These are phyloP conservation scores for Acanthamoeba healyi DNA, from an alignment of 208 protist genomes.

Conservation along the genomic window DNA sequence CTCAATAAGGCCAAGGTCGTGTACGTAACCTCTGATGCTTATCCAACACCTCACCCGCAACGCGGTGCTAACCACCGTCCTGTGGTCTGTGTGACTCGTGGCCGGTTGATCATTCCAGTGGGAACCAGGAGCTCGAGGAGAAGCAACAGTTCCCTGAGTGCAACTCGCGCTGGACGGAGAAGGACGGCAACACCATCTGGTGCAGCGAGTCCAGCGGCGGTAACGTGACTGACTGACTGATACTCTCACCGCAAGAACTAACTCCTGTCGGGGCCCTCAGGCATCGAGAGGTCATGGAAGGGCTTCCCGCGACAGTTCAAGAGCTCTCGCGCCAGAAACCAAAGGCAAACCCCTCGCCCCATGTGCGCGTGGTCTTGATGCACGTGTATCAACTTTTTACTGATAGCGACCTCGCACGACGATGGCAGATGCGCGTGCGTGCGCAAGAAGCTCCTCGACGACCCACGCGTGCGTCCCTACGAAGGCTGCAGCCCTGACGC, in stretches of 20 bases:
- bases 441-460: constrained; percentile 47
- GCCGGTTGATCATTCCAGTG: background rate
- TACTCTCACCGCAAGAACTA: background rate
- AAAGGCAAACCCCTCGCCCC: background rate
- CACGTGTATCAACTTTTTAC: background rate
- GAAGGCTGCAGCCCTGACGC: background rate
- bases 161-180: constrained; percentile 40
- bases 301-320: constrained; percentile 58
- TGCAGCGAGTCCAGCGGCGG: constrained; percentile 31
- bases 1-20: constrained; percentile 6
- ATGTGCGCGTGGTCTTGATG: no score
- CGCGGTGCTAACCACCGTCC: no score
- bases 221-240: background rate
- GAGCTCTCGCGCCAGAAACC: background rate
- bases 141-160: constrained; percentile 61
- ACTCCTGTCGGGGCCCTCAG: background rate
- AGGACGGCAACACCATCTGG: constrained; percentile 9
- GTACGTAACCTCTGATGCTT: constrained; percentile 34
- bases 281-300: constrained; percentile 59
- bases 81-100: no score
- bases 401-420: background rate
- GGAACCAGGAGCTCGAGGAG: constrained; percentile 13
- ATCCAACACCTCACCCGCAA: background rate
- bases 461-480: constrained; percentile 49
- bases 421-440: constrained; percentile 2